Evolutionary conservation across 345 rosid genomes (phyloP), one percentile per base, ranked within the genome.

Genomic region (Lepidium sativum): DNA sequence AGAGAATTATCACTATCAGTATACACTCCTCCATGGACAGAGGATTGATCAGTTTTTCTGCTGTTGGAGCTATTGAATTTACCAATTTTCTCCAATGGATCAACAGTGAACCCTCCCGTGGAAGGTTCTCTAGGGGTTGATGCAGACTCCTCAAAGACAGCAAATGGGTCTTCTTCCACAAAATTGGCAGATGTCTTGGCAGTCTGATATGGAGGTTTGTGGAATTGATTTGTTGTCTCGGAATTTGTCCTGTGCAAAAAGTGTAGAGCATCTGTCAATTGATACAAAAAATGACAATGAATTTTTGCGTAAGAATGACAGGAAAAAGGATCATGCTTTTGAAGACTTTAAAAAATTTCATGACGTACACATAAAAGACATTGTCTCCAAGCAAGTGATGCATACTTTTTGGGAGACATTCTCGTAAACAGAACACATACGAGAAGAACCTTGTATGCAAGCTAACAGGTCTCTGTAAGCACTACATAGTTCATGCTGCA

Each of bases 1-100:
- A 87, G 78, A 10, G 97, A 76, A 61, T 86, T n/a, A n/a, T n/a
- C 96, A 59, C 78, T 31, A 73, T 84, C 96, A 78, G 76, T 87
- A 75, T 75, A 84, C 13, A 68, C 63, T 60, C 82, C 87, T 65
- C 71, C 80, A 16, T 49, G 67, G 10, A 50, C 71, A 39, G 80
- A 71, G 50, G 86, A 64, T 55, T 62, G 69, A 32, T 82, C 79
- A 59, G 67, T 54, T 61, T 71, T 79, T 60, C 69, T 68, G 60
- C 69, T 86, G 64, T 83, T 69, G 42, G 79, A 56, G 68, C 79
- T 71, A 65, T 74, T 60, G n/a, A 75, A 65, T 62, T 68, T 75
- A 68, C 78, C 68, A 70, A 80, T 74, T 49, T 80, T 83, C 44
- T 80, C 83, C 63, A 71, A 71, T 8, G 83, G 84, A 50, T 83